Percentiles rank a stretch among this genome's conserved stretches.
These are phyloP conservation scores for Euphorbia lathyris DNA, from an alignment of 345 rosid genomes.

Conservation along the genomic window DNA sequence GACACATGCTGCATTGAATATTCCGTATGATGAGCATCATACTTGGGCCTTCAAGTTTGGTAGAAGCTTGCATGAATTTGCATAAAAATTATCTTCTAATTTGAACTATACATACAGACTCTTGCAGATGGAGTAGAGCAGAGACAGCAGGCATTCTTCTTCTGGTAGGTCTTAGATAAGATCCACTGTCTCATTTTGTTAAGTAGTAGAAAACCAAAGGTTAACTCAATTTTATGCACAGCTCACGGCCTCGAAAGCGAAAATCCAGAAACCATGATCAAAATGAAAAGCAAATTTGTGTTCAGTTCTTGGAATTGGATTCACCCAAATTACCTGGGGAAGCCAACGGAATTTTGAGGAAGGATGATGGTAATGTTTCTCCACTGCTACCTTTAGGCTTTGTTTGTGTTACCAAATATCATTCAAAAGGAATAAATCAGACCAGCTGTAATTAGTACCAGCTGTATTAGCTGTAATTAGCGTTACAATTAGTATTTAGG, in stretches of 20 bases:
- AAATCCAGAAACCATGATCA: constrained; percentile 12
- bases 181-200: constrained; percentile 14
- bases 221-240: constrained; percentile 31
- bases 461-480: no score
- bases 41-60: constrained; percentile 1
- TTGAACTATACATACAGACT: constrained; percentile 17
- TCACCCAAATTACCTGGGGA: constrained; percentile 42
- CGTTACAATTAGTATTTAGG: no score
- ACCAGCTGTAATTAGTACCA: no score
- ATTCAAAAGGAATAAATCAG: no score
- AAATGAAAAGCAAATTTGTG: constrained; percentile 18
- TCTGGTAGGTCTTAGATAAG: constrained; percentile 20
- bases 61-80: not conserved
- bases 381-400: constrained; percentile 1
- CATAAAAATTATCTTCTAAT: constrained; percentile 10
- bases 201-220: constrained; percentile 14
- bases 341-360: constrained; percentile 30
- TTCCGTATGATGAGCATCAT: not conserved
- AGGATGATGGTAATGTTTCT: constrained; percentile 48
- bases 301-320: constrained; percentile 62
- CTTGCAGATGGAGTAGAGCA: constrained; percentile 28
- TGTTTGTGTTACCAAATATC: no score
- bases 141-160: constrained; percentile 28
- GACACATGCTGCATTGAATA: not conserved
- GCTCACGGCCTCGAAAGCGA: constrained; percentile 18